Base-by-base conservation (phyloP, 768 basidiomycete genomes). In the Hortiboletus flavorubellus region DNA sequence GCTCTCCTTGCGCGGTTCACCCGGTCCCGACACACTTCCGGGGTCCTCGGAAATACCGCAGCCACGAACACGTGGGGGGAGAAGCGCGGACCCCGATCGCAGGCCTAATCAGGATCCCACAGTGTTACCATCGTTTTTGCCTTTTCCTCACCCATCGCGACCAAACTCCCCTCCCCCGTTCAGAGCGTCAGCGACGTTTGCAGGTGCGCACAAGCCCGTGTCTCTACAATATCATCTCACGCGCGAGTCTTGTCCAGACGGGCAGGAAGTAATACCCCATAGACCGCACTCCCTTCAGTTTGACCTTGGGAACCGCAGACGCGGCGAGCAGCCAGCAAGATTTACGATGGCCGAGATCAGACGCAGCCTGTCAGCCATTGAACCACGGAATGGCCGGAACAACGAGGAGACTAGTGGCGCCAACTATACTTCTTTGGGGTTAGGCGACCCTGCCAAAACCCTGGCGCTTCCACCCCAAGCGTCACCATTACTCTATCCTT, bases 1-100 rank as follows among this genome's bases (percentile, higher is more conserved):
- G 37, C 65, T 84, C 29, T 78, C 82, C 33, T 63, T 85, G 56
- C 44, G 16, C n/a, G 42, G 29, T 50, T 40, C 46, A 11, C 30
- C 58, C 30, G 55, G 54, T 51, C 46, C 61, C 49, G 56, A 56
- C 0, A 3, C 5, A 16, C 5, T 26, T 46, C 49, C 67, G 69
- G 70, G 65, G 69, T 71, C 69, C 50, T 53, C 58, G 16, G 54
- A 10, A 15, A 54, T 45, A 50, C 33, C 46, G n/a, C 53, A 59
- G 23, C 4, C 16, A 11, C 41, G 31, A 47, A n/a, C 67, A 69
- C 68, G 67, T 59, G 64, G 39, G n/a, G 64, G 39, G n/a, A 5
- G 29, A 46, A 54, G 34, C 7, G 15, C 43, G 58, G 58, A 68
- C 60, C 59, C 65, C 56, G 47, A 7, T 43, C 55, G 35, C 10